Percentiles rank a stretch among this genome's conserved stretches.
Evolutionary conservation across 1,284 basidiomycete species (phyloP).

Genomic region (Boletus subluridellus): DNA sequence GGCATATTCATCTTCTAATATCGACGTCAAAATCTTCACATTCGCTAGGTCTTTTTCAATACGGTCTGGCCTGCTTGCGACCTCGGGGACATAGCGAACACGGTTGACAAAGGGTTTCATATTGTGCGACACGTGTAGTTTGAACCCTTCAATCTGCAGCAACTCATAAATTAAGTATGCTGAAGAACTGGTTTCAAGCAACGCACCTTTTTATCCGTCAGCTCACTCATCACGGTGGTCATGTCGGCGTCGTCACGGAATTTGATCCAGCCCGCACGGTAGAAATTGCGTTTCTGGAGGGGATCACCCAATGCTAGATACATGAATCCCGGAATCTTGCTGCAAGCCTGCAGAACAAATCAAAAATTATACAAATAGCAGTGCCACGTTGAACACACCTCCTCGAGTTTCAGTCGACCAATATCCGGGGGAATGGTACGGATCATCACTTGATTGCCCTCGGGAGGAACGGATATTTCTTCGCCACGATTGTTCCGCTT

Average conservation of each 20-base stretch:
- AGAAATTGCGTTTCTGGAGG: constrained; percentile 83
- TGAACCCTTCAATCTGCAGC: constrained; percentile 85
- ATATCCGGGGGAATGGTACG: constrained; percentile 91
- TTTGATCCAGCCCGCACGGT: constrained; percentile 88
- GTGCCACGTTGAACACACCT: constrained; percentile 49
- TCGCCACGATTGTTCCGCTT: constrained; percentile 58
- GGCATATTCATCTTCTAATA: constrained; percentile 68
- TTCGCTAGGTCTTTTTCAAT: constrained; percentile 76
- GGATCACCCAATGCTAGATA: constrained; percentile 90
- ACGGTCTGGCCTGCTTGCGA: constrained; percentile 73
- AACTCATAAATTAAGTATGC: constrained; percentile 9
- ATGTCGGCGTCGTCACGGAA: constrained; percentile 84
- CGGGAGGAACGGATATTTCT: constrained; percentile 71
- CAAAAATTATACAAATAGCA: constrained; percentile 3
- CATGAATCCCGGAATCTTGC: constrained; percentile 63
- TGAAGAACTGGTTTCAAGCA: background rate
- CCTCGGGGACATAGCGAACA: constrained; percentile 75
- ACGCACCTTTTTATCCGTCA: constrained; percentile 80
- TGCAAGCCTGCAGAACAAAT: constrained; percentile 49
- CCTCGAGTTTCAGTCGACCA: constrained; percentile 81
- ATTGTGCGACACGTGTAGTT: constrained; percentile 83
- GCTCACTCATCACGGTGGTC: constrained; percentile 60
- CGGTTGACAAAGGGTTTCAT: constrained; percentile 74
- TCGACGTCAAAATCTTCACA: constrained; percentile 63
- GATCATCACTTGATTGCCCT: constrained; percentile 89